These are phyloP conservation scores for Pisolithus tinctorius DNA, from an alignment of 768 basidiomycete genomes.

Conservation along the genomic window DNA sequence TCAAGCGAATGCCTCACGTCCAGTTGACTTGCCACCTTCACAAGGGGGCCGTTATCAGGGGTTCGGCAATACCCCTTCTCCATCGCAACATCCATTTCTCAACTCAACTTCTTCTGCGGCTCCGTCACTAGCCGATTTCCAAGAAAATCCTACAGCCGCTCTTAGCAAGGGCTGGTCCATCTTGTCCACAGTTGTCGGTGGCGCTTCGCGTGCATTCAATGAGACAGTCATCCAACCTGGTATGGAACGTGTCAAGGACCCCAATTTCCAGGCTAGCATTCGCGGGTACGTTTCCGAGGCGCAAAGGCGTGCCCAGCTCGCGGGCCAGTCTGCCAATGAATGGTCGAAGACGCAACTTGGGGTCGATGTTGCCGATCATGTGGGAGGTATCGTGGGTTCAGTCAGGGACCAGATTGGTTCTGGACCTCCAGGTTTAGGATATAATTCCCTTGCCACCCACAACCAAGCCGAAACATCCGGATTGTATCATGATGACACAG, in stretches of 20 bases:
- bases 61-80: constrained; percentile 69
- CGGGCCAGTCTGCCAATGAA: constrained; percentile 61
- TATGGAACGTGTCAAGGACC: constrained; percentile 75
- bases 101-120: constrained; percentile 72
- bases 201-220: constrained; percentile 71
- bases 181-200: constrained; percentile 79
- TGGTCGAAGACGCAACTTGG: constrained; percentile 76
- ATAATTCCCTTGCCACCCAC: constrained; percentile 40
- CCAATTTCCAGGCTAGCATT: constrained; percentile 68
- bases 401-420: constrained; percentile 54
- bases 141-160: constrained; percentile 80
- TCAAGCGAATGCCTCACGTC: constrained; percentile 68
- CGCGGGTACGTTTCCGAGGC: constrained; percentile 67
- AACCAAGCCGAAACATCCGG: constrained; percentile 52
- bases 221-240: constrained; percentile 91
- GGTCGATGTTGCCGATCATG: constrained; percentile 76
- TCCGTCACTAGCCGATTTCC: constrained; percentile 74
- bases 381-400: constrained; percentile 61
- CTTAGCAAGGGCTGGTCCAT: constrained; percentile 94
- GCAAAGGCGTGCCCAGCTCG: constrained; percentile 53
- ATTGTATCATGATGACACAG: constrained; percentile 52
- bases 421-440: constrained; percentile 48
- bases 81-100: constrained; percentile 57
- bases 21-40: constrained; percentile 78
- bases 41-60: constrained; percentile 93